Evolutionary conservation across 2,329 filamentous ascomycete genomes (phyloP), one percentile per base, ranked within the genome.

Genomic region (Lomentospora prolificans): DNA sequence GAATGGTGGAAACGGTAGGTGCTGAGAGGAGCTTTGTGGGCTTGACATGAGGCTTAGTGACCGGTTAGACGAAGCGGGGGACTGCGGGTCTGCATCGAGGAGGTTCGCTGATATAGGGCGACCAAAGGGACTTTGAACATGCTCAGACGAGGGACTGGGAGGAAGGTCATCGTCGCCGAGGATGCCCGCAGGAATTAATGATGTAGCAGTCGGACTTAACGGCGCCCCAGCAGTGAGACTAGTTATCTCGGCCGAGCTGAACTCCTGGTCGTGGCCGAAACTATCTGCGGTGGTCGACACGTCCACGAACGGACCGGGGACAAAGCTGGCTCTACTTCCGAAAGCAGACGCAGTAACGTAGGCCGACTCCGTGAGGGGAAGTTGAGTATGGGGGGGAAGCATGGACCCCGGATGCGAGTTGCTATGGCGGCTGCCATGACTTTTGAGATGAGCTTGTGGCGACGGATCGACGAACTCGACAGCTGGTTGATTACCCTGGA

Each of bases 151-250:
- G 36, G 74, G 72, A 61, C 74, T 77, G 8, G 70, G 72, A n/a
- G 75, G 72, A 14, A 85, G 83, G 39, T 84, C 76, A 51, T 85
- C 84, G 61, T 87, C 85, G 53, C 86, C 82, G 59, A 81, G 73
- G 58, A 80, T 78, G n/a, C 73, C 75, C 4, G 87, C 87, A 0
- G 89, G 89, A 14, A 95, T 71, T 3, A 92, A 74, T 14, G 85
- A 79, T 27, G 86, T 84, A 2, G 88, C 89, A 3, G 86, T 87
- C 1, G 89, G 89, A 62, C 87, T 91, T 66, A 92, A 80, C 1
- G 86, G 86, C 2, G 86, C 87, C 27, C 81, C 83, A 17, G 76
- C 79, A 3, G 78, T 82, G 33, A 86, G 66, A 17, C 75, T 75
- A 57, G 81, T 80, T 3, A 85, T 70, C 17, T 86, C 84, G 1